Evolutionary conservation across 371 early-diverging fungal species (phyloP).

Genomic region (Circinella minor): DNA sequence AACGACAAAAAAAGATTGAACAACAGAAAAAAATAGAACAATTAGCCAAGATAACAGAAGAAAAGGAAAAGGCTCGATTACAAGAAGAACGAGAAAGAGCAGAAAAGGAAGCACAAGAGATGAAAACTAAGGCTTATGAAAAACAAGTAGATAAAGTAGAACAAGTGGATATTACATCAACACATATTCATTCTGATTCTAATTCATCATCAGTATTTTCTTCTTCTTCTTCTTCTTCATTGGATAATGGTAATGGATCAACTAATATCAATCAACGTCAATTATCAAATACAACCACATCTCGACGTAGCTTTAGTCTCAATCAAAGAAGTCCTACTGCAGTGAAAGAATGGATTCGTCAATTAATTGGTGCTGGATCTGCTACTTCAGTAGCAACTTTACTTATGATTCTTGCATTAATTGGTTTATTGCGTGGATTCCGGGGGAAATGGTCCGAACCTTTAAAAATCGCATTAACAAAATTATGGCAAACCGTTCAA

Average conservation of each 20-base stretch:
- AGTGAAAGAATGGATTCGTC: conserved; percentile 34
- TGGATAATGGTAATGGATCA: too few species aligned
- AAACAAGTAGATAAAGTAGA: conserved; percentile 7
- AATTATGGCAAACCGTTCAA: conserved; percentile 46
- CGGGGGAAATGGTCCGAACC: conserved; percentile 29
- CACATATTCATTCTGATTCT: conserved; percentile 5
- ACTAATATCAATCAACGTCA: conserved; percentile 4
- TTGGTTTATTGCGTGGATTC: conserved; percentile 33
- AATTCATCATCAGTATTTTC: background rate
- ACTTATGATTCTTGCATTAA: conserved; percentile 32
- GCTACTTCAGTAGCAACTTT: conserved; percentile 28
- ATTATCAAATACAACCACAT: background rate
- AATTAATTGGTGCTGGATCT: conserved; percentile 23
- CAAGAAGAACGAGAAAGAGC: conserved; percentile 19
- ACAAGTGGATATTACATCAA: conserved; percentile 4
- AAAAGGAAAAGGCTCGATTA: conserved; percentile 12
- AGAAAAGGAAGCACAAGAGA: conserved; percentile 18
- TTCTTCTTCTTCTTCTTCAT: background rate
- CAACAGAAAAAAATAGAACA: conserved; percentile 14
- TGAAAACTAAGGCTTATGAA: conserved; percentile 1
- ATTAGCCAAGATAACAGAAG: conserved; percentile 16
- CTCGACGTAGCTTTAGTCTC: background rate
- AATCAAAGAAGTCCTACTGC: conserved; percentile 10
- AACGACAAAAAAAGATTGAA: conserved; percentile 25
- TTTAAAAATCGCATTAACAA: conserved; percentile 26